Base-by-base conservation (phyloP, 2,329 filamentous ascomycete species). In the Alternaria rosae region DNA sequence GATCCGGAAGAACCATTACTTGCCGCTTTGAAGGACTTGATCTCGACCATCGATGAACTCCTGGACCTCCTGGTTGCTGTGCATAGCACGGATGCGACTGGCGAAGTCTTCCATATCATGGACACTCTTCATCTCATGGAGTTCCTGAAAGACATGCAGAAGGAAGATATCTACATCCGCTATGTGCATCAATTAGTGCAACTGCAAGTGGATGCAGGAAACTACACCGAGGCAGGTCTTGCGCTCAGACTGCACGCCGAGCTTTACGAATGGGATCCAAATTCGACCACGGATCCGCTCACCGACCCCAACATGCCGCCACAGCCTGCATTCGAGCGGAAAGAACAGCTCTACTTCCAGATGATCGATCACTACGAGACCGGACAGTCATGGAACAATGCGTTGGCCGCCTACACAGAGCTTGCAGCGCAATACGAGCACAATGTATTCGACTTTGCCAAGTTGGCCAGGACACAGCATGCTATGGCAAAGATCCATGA, bases 301-400 rank as follows among this genome's bases (percentile, higher is more conserved):
- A 74, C 82, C 1, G 93, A 94, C 47, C 94, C 93, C 0, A 81
- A 85, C n/a, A 91, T 96, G 76, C 92, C 92, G 0, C 86, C 90
- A 10, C 94, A 98, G 78, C 91, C 91, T 1, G 88, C 92, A 1
- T 98, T 98, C 72, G 94, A 98, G 71, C 90, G 94, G 41, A 97
- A 97, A 78, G 95, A 98, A 79, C 86, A 89, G 38, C 86, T 98
- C 52, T 97, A 96, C 80, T 96, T 97, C 73, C 88, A 93, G 69
- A 97, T 98, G 86, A 97, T 98, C 77, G 93, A 94, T 78, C 86
- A 94, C 76, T 97, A 95, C 67, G 94, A 98, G 75, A 93, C 96
- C 62, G 94, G 93, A n/a, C 91, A 93, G 76, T 93, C 93, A 1
- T 98, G 94, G 94, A 91, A 92, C 72, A 92, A 92, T 77, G 94